Evolutionary conservation across 176 grass and related monocot species (phyloP).

Genomic region (Aegilops tauschii): DNA sequence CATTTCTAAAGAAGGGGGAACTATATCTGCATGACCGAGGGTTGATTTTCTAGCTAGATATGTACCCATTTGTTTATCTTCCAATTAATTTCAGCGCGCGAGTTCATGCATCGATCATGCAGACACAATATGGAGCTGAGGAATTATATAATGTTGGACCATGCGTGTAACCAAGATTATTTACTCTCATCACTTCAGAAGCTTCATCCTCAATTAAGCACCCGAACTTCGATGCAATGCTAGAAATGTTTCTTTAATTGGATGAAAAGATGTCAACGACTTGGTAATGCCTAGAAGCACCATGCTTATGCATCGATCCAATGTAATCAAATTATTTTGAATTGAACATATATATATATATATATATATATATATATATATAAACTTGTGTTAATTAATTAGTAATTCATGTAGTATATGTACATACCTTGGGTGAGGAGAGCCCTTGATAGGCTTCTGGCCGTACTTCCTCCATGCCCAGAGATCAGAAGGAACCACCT

Average conservation of each 20-base stretch:
- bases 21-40: neutral
- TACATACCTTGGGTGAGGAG: conserved; percentile 83
- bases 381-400: neutral
- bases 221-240: neutral
- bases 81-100: neutral
- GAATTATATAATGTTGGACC: conserved; percentile 18
- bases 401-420: conserved; percentile 6
- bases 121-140: conserved; percentile 10
- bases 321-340: neutral
- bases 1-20: neutral
- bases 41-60: conserved; percentile 2
- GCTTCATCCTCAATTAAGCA: neutral
- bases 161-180: neutral
- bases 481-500: conserved; percentile 89
- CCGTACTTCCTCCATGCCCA: conserved; percentile 99
- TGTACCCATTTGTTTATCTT: conserved; percentile 22
- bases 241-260: neutral
- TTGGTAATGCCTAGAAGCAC: neutral
- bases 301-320: neutral
- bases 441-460: conserved; percentile 98
- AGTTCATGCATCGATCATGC: conserved; percentile 20
- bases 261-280: neutral
- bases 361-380: neutral
- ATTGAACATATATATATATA: no score
- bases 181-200: conserved; percentile 14